Evolutionary conservation across 2,329 filamentous ascomycete species (phyloP).

Genomic region (Cercospora zeae-maydis): DNA sequence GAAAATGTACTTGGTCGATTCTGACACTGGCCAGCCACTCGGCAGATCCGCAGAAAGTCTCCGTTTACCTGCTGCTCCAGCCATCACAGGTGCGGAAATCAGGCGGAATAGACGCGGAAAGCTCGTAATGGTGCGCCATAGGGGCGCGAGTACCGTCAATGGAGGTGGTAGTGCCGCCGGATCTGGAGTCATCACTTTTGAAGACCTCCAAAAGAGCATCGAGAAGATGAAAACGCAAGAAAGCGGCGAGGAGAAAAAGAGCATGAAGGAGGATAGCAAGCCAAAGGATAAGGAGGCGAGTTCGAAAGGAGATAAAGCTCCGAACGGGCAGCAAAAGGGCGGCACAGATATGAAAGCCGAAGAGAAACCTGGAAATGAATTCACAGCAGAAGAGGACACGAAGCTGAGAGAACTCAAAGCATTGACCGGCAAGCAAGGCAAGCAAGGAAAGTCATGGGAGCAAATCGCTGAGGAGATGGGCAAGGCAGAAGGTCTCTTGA

Average conservation of each 20-base stretch:
- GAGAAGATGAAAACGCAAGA: slow-evolving; percentile 7
- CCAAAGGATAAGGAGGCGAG: slow-evolving; percentile 7
- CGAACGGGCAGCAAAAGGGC: slow-evolving; percentile 14
- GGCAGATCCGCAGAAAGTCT: slow-evolving; percentile 10
- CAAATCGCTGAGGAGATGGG: slow-evolving; percentile 16
- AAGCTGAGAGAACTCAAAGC: slow-evolving; percentile 32
- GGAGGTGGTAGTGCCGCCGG: neutral
- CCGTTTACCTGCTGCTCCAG: slow-evolving; percentile 13
- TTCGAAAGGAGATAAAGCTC: slow-evolving; percentile 11
- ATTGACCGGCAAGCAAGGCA: slow-evolving; percentile 8
- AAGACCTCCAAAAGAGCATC: slow-evolving; percentile 8
- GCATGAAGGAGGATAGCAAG: neutral
- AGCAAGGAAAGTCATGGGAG: slow-evolving; percentile 15
- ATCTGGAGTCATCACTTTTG: slow-evolving; percentile 6
- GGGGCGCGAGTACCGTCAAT: slow-evolving; percentile 6
- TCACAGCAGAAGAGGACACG: slow-evolving; percentile 41
- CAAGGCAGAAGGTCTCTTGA: neutral
- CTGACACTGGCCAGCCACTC: slow-evolving; percentile 33
- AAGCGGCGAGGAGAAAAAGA: slow-evolving; percentile 2
- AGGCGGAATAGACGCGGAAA: slow-evolving; percentile 27
- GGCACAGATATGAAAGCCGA: slow-evolving; percentile 7
- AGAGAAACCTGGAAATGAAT: slow-evolving; percentile 10
- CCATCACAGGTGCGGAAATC: slow-evolving; percentile 25
- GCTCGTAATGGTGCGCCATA: slow-evolving; percentile 29
- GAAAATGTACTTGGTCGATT: slow-evolving; percentile 26